phyloP scores from a whole-genome alignment of 2,329 filamentous ascomycete genomes.

The Sporothrix curviconia region DNA sequence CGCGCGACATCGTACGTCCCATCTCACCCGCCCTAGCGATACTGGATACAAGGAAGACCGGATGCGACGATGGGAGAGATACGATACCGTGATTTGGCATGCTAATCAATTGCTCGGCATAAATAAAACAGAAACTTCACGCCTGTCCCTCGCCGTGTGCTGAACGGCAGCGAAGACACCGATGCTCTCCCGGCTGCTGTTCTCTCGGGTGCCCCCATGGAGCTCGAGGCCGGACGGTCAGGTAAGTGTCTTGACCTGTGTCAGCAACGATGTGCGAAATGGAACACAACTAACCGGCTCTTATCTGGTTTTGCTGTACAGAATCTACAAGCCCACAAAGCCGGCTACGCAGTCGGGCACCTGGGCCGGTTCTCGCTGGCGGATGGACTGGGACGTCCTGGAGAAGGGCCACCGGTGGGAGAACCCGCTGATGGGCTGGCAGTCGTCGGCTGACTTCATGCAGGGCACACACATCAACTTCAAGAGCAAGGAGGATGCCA shows the following conservation, averaged over 20 bases:
- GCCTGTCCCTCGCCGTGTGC: constrained; percentile 79
- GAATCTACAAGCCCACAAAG: constrained; percentile 88
- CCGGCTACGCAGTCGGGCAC: constrained; percentile 92
- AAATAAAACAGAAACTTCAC: constrained; percentile 70
- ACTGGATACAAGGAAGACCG: background rate
- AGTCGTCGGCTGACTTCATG: constrained; percentile 91
- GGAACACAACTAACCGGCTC: background rate
- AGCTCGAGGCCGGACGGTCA: constrained; percentile 91
- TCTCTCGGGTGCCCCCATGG: constrained; percentile 84
- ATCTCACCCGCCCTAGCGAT: too few relatives aligned
- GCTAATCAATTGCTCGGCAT: background rate
- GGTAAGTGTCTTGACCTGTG: too few relatives aligned
- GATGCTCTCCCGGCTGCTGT: constrained; percentile 73
- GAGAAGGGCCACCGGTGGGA: constrained; percentile 94
- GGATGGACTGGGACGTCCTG: constrained; percentile 97
- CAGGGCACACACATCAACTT: constrained; percentile 89
- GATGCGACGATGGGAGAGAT: too few relatives aligned
- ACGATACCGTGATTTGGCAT: too few relatives aligned
- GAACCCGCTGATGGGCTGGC: constrained; percentile 97
- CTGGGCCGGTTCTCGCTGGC: constrained; percentile 80
- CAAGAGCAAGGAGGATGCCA: constrained; percentile 88
- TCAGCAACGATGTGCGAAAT: background rate
- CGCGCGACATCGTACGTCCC: constrained; percentile 87
- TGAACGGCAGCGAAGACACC: constrained; percentile 81
- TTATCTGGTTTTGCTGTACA: constrained; percentile 35